These are phyloP conservation scores for Posidonia australis DNA, from an alignment of 106 monocot genomes.

Conservation along the genomic window DNA sequence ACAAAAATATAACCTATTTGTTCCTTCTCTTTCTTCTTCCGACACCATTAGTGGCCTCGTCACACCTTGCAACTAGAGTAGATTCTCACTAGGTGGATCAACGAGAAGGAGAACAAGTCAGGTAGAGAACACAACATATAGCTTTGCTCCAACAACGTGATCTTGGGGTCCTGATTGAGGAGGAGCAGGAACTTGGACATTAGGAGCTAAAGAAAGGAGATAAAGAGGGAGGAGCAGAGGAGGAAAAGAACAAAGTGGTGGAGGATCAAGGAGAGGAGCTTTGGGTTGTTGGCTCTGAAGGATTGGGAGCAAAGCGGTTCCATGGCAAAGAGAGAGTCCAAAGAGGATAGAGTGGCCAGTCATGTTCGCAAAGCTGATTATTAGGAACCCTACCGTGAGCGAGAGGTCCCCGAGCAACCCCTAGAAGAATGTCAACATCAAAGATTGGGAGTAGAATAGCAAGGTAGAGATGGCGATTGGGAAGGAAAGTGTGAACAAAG, in stretches of 20 bases:
- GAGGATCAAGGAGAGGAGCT: conserved; percentile 21
- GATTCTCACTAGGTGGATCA: conserved; percentile 23
- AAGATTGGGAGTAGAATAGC: conserved; percentile 22
- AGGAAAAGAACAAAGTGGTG: conserved; percentile 21
- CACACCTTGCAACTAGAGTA: conserved; percentile 17
- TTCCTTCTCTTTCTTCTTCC: too few species aligned
- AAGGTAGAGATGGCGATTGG: conserved; percentile 19
- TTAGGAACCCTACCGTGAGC: conserved; percentile 16
- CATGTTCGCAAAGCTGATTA: conserved; percentile 21
- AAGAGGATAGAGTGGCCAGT: conserved; percentile 22
- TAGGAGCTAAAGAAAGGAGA: conserved; percentile 21
- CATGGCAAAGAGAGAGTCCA: conserved; percentile 25
- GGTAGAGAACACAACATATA: conserved; percentile 16
- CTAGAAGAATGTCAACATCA: conserved; percentile 19
- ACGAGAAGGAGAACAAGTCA: too few species aligned
- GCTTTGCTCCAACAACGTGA: conserved; percentile 9
- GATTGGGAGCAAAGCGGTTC: conserved; percentile 28
- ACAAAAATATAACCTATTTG: too few species aligned
- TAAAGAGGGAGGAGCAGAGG: too few species aligned
- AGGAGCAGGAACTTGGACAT: conserved; percentile 15
- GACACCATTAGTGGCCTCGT: conserved; percentile 15
- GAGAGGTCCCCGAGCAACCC: conserved; percentile 23
- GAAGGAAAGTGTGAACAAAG: conserved; percentile 18
- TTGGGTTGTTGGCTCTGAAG: too few species aligned
- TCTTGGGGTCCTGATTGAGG: conserved; percentile 16